Evolutionary conservation across 1,284 basidiomycete genomes (phyloP), one percentile per base, ranked within the genome.

Genomic region (Austropuccinia psidii): DNA sequence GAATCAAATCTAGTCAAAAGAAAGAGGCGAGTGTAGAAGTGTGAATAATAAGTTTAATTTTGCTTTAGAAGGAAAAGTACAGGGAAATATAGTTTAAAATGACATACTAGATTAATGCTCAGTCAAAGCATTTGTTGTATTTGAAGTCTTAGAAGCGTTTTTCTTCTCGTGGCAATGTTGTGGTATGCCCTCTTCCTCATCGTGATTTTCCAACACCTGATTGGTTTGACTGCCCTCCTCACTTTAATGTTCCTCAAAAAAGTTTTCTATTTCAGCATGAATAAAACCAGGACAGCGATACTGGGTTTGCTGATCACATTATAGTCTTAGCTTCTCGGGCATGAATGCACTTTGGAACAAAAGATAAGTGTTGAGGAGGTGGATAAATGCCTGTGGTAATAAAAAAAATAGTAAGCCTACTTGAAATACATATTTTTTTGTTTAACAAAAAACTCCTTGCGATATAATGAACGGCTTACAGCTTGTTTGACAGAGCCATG

Each of bases 241-340:
- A 29, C 21, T n/a, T 7, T 55, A 19, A 24, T 45, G 33, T 1
- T 68, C 11, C 27, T 41, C 29, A 19, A 68, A 24, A 37, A 67
- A 79, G 19, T 76, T 75, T 64, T 77, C 76, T 64, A 80, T 77
- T 70, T 79, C 78, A 13, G 72, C 65, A 33, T 78, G 67, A 19
- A 79, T 68, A 24, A 78, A 77, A 1, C 68, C 45, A 1, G 78
- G 72, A 68, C 79, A 80, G 24, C 75, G 70, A 55, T 75, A 72
- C 69, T 80, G 79, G 0, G 77, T 69, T 37, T 78, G 75, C 11
- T 70, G 50, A 7, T 75, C 73, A 68, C 78, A 79, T 27, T 64
- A 65, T 5, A 80, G 74, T 19, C 61, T 74, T 50, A 80, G 64
- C 13, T 66, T 8, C n/a, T 65, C 45, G 19, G 75, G 65, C 35